Percentiles rank a stretch among this genome's conserved stretches.
These are phyloP conservation scores for Acacia acuminata DNA, from an alignment of 306 rosid species.

Conservation along the genomic window DNA sequence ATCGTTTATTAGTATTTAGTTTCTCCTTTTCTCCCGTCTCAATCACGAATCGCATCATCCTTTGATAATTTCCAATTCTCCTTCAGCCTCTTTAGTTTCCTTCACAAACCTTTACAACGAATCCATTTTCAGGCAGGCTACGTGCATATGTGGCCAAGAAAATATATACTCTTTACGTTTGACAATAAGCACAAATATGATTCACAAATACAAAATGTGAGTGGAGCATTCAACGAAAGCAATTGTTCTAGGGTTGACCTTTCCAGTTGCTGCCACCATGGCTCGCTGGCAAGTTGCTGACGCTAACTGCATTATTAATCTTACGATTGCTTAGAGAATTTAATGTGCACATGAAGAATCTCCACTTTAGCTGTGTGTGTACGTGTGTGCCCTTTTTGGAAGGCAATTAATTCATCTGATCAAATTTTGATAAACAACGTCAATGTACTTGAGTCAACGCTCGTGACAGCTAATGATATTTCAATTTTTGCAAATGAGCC, in stretches of 20 bases:
- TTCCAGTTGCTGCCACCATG: background rate
- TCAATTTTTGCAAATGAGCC: background rate
- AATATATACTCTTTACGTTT: no score
- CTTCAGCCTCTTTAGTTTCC: background rate
- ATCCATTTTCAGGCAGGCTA: background rate
- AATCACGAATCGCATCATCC: background rate
- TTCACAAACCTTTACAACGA: background rate
- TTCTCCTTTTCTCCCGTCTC: background rate
- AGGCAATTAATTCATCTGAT: background rate
- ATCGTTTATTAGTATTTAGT: background rate
- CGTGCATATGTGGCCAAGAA: background rate
- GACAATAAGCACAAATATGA: no score
- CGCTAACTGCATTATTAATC: background rate
- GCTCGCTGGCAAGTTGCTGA: background rate
- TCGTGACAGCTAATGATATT: background rate
- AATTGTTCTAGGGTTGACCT: background rate
- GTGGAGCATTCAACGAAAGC: no score
- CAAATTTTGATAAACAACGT: no score
- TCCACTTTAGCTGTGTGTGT: background rate
- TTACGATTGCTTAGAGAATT: background rate
- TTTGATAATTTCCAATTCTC: background rate
- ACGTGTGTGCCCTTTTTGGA: background rate
- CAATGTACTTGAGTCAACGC: no score
- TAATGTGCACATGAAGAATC: background rate
- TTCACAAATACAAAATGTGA: background rate